Evolutionary conservation across 176 grass and related monocot genomes (phyloP).

Genomic region (Aegilops umbellulata): DNA sequence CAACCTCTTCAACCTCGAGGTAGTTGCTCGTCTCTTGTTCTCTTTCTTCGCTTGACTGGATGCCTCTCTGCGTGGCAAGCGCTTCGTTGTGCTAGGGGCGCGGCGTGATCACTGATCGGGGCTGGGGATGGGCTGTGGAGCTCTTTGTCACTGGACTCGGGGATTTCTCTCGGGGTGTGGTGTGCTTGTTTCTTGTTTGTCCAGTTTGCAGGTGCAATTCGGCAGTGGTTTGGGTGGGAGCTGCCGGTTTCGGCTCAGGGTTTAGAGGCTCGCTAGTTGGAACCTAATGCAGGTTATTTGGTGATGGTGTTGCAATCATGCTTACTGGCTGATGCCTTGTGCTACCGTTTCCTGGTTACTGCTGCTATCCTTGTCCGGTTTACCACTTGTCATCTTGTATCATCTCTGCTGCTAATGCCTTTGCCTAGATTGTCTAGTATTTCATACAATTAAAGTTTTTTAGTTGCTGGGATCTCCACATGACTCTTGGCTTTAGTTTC

Average conservation of each 20-base stretch:
- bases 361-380: background rate
- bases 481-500: background rate
- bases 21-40: constrained; percentile 2
- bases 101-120: background rate
- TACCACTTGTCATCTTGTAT: background rate
- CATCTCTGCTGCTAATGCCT: background rate
- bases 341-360: constrained; percentile 17
- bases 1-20: constrained; percentile 91
- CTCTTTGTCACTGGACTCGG: constrained; percentile 5
- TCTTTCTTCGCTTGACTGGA: background rate
- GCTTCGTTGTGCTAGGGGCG: background rate
- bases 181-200: background rate
- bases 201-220: background rate
- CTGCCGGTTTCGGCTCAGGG: background rate
- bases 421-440: background rate
- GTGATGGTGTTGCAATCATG: background rate
- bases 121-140: background rate
- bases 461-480: background rate
- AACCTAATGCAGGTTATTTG: constrained; percentile 22
- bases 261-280: background rate
- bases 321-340: background rate
- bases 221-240: background rate
- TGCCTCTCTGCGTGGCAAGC: background rate
- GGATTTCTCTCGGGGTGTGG: background rate
- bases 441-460: background rate